These are phyloP conservation scores for Backusella australiensis DNA, from an alignment of 192 early-diverging fungal species.

Conservation along the genomic window DNA sequence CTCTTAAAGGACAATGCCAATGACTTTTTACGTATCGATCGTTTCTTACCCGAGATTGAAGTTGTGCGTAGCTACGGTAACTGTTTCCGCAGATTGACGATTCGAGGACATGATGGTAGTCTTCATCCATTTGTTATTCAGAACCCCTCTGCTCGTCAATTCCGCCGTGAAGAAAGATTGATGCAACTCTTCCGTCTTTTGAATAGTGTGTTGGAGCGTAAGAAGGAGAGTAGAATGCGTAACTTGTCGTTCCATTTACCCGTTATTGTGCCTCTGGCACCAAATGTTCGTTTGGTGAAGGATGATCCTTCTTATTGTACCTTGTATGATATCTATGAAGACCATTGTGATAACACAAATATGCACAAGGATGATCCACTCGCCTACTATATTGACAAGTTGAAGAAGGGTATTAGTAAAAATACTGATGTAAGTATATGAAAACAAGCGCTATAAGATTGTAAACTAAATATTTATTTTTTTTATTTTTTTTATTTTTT, in stretches of 20 bases:
- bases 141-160: conserved; percentile 85
- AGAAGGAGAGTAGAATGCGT: conserved; percentile 78
- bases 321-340: conserved; percentile 92
- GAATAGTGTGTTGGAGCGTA: conserved; percentile 80
- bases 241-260: conserved; percentile 86
- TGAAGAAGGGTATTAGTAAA: conserved; percentile 60
- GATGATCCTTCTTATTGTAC: conserved; percentile 89
- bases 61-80: conserved; percentile 72
- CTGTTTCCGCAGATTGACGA: conserved; percentile 76
- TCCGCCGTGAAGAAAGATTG: conserved; percentile 93
- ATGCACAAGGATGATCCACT: conserved; percentile 88
- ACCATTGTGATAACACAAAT: conserved; percentile 70
- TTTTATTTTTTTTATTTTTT: neutral
- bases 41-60: conserved; percentile 91
- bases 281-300: conserved; percentile 88
- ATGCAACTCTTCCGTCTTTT: conserved; percentile 93
- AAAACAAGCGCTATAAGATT: neutral
- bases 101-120: conserved; percentile 90
- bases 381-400: conserved; percentile 72
- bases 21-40: conserved; percentile 94
- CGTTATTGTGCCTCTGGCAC: conserved; percentile 88
- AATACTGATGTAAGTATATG: conserved; percentile 50
- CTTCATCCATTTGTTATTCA: conserved; percentile 92
- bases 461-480: neutral
- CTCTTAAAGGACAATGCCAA: conserved; percentile 71